Evolutionary conservation across 202 grass and related monocot species (phyloP).

Genomic region (Zizania palustris): DNA sequence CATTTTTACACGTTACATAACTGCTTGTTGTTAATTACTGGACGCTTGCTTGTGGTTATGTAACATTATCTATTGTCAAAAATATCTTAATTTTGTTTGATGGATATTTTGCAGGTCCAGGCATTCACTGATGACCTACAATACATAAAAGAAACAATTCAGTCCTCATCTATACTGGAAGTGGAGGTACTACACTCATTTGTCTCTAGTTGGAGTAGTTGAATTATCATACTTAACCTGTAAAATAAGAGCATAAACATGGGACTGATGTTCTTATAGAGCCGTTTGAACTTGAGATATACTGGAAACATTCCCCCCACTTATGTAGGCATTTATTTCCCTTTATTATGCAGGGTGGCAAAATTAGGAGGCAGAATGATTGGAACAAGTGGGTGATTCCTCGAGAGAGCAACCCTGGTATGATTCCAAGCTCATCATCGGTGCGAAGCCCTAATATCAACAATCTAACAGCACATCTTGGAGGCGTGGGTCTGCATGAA

Average conservation of each 20-base stretch:
- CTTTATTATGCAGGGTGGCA: constrained; percentile 59
- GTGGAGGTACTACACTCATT: constrained; percentile 47
- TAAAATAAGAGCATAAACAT: neutral
- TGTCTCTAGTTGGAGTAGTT: neutral
- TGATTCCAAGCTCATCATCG: constrained; percentile 30
- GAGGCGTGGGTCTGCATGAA: constrained; percentile 47
- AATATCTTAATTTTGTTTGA: neutral
- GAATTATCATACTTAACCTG: neutral
- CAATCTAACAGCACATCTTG: constrained; percentile 48
- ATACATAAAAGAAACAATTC: constrained; percentile 66
- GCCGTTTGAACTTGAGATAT: neutral
- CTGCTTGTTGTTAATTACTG: neutral
- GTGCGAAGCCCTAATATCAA: constrained; percentile 34
- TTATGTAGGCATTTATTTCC: constrained; percentile 18
- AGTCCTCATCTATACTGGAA: constrained; percentile 74
- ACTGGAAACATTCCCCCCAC: neutral
- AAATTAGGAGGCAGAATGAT: constrained; percentile 67
- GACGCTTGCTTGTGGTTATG: neutral
- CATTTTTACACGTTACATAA: neutral
- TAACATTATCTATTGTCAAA: neutral
- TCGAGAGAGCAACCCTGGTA: constrained; percentile 45
- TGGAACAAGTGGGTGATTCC: constrained; percentile 75
- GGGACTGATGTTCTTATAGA: neutral
- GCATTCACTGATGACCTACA: constrained; percentile 54
- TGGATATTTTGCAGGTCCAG: constrained; percentile 60